Conservation (phyloP, 2,329 filamentous ascomycete species). For the Didymella keratinophila region DNA sequence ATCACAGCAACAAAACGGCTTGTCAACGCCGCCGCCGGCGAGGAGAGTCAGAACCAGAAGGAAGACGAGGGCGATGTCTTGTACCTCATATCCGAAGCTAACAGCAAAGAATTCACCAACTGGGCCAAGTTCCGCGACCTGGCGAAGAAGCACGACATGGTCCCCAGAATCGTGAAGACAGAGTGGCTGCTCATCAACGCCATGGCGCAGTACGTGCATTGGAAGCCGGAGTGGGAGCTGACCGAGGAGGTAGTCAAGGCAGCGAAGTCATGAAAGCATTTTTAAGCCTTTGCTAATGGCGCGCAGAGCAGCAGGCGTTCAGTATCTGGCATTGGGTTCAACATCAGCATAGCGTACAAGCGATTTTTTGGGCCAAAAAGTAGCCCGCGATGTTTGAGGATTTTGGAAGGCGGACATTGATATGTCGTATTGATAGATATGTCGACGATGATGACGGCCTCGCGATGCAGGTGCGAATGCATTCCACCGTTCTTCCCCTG, state of each 20-base stretch:
- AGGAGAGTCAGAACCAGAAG: conserved; percentile 65
- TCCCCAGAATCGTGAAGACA: conserved; percentile 78
- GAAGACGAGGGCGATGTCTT: conserved; percentile 66
- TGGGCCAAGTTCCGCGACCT: conserved; percentile 84
- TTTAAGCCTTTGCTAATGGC: conserved; percentile 17
- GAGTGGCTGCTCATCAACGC: conserved; percentile 93
- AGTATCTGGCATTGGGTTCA: conserved; percentile 19
- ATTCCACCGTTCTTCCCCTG: not conserved
- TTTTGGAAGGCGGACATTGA: conserved; percentile 5
- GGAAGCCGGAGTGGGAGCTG: conserved; percentile 46
- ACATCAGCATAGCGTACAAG: conserved; percentile 23
- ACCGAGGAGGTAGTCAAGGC: conserved; percentile 43
- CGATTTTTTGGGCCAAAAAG: conserved; percentile 17
- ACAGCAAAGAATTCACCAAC: conserved; percentile 72
- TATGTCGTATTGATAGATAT: conserved; percentile 7
- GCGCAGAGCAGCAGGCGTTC: conserved; percentile 31
- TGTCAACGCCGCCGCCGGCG: conserved; percentile 33
- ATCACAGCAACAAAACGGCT: conserved; percentile 59
- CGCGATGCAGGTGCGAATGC: not conserved
- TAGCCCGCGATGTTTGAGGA: conserved; percentile 9
- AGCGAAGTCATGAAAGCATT: conserved; percentile 23
- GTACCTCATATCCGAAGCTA: conserved; percentile 77
- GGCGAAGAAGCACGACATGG: conserved; percentile 79
- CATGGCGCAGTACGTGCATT: conserved; percentile 79
- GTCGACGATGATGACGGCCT: not conserved